Evolutionary conservation across 192 early-diverging fungal species (phyloP), one percentile per base, ranked within the genome.

Genomic region (Kickxella alabastrina): DNA sequence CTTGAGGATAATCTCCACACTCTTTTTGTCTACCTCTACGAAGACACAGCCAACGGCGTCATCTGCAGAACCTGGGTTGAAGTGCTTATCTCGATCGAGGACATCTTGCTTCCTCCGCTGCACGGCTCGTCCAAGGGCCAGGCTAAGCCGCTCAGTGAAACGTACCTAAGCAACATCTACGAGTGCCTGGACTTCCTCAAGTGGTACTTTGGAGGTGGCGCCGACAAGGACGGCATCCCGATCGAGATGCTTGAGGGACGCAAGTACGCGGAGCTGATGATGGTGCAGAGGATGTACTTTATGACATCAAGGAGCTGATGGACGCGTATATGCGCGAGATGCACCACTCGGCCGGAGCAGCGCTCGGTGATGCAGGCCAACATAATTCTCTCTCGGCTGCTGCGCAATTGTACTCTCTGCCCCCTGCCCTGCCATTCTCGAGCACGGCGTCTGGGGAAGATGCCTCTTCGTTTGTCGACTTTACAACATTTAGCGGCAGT

Each of bases 171-270:
- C 28, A 79, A 83, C 60, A 81, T 87, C 3, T 86, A 79, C 53
- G 85, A 86, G 46, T 84, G 85, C 65, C 55, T 91, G 6, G 79
- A 87, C 58, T 80, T 87, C 15, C 73, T 91, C 26, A 86, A 87
- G 64, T 63, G 83, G 47, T 82, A 85, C 47, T 82, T 88, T 60
- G 81, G 85, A 38, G 88, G 85, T 42, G 87, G 84, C 21, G 78
- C 80, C 41, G 83, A 86, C 43, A 80, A 73, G 32, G 85, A 87
- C 52, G 83, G 80, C 10, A 78, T 85, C 15, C 64, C 82, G 0
- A 32, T 77, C 17, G 86, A 87, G 6, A 72, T 74, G 10, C 61
- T 91, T 0, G 83, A 83, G 41, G 83, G 62, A 25, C 58, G 78
- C 12, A 85, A 85, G 57, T 91, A 85, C 68, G 63, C 75, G 12